phyloP scores from a whole-genome alignment of 768 basidiomycete species.

The Pleurotus djamor region DNA sequence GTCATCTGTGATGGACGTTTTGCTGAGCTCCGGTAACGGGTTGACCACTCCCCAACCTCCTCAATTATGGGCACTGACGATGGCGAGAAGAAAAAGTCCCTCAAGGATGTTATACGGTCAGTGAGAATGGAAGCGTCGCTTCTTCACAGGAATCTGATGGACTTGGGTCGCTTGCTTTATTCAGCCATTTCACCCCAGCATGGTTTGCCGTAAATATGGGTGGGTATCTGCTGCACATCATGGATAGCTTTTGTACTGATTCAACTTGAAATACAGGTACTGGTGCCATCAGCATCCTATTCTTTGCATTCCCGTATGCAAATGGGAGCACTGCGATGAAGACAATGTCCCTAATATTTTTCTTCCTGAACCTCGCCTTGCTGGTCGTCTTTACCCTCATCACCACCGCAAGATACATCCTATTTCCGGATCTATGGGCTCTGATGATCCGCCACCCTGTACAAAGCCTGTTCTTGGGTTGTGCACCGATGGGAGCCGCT shows the following conservation, averaged over 20 bases:
- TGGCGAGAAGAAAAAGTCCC: not conserved
- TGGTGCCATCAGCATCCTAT: slow-evolving; percentile 52
- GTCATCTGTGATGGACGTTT: not conserved
- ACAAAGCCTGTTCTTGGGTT: slow-evolving; percentile 45
- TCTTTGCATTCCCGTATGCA: slow-evolving; percentile 57
- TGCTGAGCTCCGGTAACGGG: not conserved
- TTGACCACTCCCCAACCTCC: no score
- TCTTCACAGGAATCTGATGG: not conserved
- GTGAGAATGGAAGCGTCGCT: not conserved
- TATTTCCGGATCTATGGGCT: slow-evolving; percentile 40
- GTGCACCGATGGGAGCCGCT: slow-evolving; percentile 47
- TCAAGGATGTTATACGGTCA: slow-evolving; percentile 1
- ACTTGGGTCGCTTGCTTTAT: not conserved
- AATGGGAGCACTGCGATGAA: slow-evolving; percentile 35
- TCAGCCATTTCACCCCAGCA: slow-evolving; percentile 37
- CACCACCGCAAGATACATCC: slow-evolving; percentile 34
- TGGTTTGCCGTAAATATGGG: slow-evolving; percentile 47
- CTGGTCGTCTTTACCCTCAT: slow-evolving; percentile 40
- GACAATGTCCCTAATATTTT: slow-evolving; percentile 13
- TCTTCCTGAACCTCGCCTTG: slow-evolving; percentile 36
- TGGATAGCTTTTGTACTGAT: not conserved
- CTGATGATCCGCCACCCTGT: slow-evolving; percentile 46
- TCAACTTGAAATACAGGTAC: slow-evolving; percentile 28
- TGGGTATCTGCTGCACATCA: slow-evolving; percentile 7
- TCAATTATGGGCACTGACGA: slow-evolving; percentile 4